Conservation (phyloP, 345 rosid species). For the Sonneratia alba region DNA sequence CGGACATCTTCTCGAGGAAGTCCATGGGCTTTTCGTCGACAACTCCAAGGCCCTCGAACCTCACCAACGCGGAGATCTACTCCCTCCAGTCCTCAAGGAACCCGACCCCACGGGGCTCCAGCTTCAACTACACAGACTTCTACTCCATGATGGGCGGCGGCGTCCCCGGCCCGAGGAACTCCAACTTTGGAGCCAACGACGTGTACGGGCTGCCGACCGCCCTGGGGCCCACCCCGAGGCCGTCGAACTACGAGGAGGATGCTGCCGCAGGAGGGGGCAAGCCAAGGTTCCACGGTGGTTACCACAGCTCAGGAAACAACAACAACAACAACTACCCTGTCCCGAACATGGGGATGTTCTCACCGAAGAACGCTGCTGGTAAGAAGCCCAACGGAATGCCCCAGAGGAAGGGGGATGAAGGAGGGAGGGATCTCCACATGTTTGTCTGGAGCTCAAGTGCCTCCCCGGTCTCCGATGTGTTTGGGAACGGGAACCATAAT, state of each 20-base stretch:
- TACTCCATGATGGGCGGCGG: constrained; percentile 7
- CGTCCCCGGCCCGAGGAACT: neutral
- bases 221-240: constrained; percentile 47
- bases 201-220: constrained; percentile 69
- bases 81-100: constrained; percentile 10
- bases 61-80: constrained; percentile 26
- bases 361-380: constrained; percentile 19
- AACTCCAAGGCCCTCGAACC: constrained; percentile 29
- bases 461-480: constrained; percentile 83
- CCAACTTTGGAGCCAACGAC: constrained; percentile 61
- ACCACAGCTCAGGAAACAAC: too few species aligned
- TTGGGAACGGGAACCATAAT: constrained; percentile 32
- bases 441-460: constrained; percentile 96
- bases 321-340: constrained; percentile 44
- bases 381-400: constrained; percentile 9
- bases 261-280: constrained; percentile 14
- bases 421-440: constrained; percentile 88
- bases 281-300: constrained; percentile 14
- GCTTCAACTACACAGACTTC: constrained; percentile 7
- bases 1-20: constrained; percentile 23
- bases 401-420: constrained; percentile 29
- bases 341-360: constrained; percentile 73
- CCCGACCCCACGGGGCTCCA: constrained; percentile 3
- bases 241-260: too few species aligned
- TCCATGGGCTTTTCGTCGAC: constrained; percentile 20